A percentile compares a stretch with the other conserved stretches of the same genome.
Conservation (phyloP, 2,329 filamentous ascomycete species). For the Periglandula ipomoeae region DNA sequence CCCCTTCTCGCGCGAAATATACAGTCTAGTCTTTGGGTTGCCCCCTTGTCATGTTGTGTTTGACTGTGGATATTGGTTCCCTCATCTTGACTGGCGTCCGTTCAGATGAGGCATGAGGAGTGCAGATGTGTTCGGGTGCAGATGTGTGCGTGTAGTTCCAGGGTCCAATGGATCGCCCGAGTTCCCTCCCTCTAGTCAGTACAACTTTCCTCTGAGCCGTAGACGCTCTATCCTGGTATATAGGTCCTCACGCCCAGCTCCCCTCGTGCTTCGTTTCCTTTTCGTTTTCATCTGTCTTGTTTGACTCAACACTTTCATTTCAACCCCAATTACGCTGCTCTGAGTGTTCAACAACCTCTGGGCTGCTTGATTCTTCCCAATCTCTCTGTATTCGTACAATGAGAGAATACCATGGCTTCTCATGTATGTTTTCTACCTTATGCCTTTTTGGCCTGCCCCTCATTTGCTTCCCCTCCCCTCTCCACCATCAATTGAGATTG, state of each 20-base stretch:
- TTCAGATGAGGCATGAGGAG: neutral
- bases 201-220: too few relatives aligned
- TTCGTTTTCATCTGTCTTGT: conserved; percentile 3
- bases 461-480: neutral
- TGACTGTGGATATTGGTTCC: neutral
- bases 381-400: conserved; percentile 35
- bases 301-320: neutral
- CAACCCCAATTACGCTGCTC: neutral
- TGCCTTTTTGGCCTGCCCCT: neutral
- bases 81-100: neutral
- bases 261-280: conserved; percentile 10
- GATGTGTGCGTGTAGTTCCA: neutral
- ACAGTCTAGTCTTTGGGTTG: neutral
- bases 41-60: neutral
- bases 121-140: neutral
- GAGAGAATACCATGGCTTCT: conserved; percentile 67
- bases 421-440: conserved; percentile 31
- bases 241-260: conserved; percentile 13
- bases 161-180: conserved; percentile 1
- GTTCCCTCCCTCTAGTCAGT: neutral
- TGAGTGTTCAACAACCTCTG: conserved; percentile 8
- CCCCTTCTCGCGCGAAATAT: neutral
- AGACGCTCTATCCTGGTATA: conserved; percentile 8
- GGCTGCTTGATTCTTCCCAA: conserved; percentile 5
- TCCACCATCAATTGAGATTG: neutral